Evolutionary conservation across 2,329 filamentous ascomycete species (phyloP), one percentile per base, ranked within the genome.

Genomic region (Cercospora beticola): DNA sequence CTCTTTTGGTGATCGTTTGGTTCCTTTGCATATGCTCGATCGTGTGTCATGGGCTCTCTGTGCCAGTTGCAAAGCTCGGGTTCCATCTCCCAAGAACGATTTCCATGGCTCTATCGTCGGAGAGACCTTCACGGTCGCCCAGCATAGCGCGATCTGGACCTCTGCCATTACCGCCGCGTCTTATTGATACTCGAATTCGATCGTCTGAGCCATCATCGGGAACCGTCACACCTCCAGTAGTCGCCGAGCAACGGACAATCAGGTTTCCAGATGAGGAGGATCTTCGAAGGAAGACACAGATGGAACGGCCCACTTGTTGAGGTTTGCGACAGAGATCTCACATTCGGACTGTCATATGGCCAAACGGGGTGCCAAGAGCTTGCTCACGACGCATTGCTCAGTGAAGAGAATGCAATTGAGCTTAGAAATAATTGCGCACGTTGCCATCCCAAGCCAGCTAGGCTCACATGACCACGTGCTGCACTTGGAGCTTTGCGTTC

Each of bases 1-100:
- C 87, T 0, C 86, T 92, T 63, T 84, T 83, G 1, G 84, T 94
- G 0, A 87, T 97, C 0, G 89, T 97, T 18, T 97, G 93, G 93
- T 97, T 97, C 75, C 80, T 97, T 62, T 86, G 88, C 8, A 88
- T 95, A 21, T 94, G 91, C 80, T 95, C 92, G 72, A 90, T 97
- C 68, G 91, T 94, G 49, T 89, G 95, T 3, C 93, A 97, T 73
- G 92, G 93, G 6, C 83, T 97, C 1, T 93, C 89, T 61, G 92
- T 97, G 14, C 93, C 93, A 0, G 78, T 95, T 3, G 89, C 88
- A 0, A 92, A 92, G 76, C 80, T 92, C 64, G 82, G 83, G 1
- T 78, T 84, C 72, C 87, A 89, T 68, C 82, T 92, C 0, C 90
- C 90, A 0, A 82, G 88, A 28, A 91, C 88, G 0, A 78, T 92